Percentiles rank a stretch among this genome's conserved stretches.
Evolutionary conservation across 2,329 filamentous ascomycete genomes (phyloP).

Genomic region (Ceratocystis diversiconidia): DNA sequence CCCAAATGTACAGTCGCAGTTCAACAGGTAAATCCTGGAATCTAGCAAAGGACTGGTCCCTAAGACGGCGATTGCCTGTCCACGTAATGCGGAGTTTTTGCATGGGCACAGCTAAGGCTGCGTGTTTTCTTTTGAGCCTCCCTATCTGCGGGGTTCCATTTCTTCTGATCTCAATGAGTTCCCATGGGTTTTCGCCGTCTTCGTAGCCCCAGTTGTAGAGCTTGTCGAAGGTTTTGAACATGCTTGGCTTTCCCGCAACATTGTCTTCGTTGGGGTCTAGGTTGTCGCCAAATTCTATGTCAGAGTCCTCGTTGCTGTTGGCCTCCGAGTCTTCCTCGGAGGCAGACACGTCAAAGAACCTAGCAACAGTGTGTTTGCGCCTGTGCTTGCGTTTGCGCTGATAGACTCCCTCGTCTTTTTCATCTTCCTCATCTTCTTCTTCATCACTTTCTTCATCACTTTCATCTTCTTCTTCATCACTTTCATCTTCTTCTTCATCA

Average conservation of each 20-base stretch:
- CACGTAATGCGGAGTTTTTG: constrained; percentile 5
- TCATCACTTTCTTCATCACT: background rate
- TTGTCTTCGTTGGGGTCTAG: background rate
- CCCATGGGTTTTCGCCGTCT: background rate
- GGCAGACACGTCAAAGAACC: constrained; percentile 11
- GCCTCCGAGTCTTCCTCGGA: constrained; percentile 6
- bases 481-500: background rate
- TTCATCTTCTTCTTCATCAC: background rate
- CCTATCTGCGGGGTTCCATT: background rate
- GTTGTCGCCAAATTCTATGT: background rate
- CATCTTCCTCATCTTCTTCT: background rate
- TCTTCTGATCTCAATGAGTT: background rate
- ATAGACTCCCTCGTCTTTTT: background rate
- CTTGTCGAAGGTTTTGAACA: background rate
- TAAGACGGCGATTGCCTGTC: constrained; percentile 3
- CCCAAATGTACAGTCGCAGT: constrained; percentile 12
- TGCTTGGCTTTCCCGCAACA: background rate
- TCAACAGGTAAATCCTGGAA: constrained; percentile 10
- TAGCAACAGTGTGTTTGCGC: background rate
- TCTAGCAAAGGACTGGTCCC: background rate
- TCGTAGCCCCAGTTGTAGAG: constrained; percentile 4
- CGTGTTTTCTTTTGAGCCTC: background rate
- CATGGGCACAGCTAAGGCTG: background rate
- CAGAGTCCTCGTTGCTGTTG: background rate
- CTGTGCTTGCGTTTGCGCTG: background rate